Evolutionary conservation across 2,329 filamentous ascomycete species (phyloP).

Genomic region (Paracamarosporium sp.): DNA sequence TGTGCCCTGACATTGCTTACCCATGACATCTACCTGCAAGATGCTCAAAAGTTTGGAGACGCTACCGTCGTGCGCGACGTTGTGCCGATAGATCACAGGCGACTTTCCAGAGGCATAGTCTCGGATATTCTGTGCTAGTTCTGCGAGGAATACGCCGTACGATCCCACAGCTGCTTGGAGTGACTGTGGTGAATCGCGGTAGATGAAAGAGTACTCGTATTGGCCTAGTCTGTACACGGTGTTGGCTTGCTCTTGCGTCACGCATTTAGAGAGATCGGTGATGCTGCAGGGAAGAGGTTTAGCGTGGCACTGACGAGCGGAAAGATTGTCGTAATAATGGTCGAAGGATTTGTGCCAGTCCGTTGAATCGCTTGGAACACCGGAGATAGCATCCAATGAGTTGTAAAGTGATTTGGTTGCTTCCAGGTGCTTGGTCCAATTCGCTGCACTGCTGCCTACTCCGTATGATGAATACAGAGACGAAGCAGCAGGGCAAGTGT

Average conservation of each 20-base stretch:
- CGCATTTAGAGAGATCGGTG: constrained; percentile 61
- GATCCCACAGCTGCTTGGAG: constrained; percentile 67
- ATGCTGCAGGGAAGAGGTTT: constrained; percentile 74
- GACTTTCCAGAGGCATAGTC: constrained; percentile 33
- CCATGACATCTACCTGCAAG: constrained; percentile 76
- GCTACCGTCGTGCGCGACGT: constrained; percentile 81
- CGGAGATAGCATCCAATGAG: constrained; percentile 71
- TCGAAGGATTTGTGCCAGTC: constrained; percentile 77
- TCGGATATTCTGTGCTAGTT: constrained; percentile 72
- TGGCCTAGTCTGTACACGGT: constrained; percentile 77
- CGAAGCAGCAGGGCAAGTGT: constrained; percentile 66
- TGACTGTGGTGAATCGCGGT: constrained; percentile 70
- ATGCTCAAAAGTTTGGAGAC: constrained; percentile 71
- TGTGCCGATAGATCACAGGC: constrained; percentile 69
- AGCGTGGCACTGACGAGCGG: constrained; percentile 76
- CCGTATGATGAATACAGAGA: constrained; percentile 54
- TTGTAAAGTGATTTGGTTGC: constrained; percentile 62
- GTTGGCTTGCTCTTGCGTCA: constrained; percentile 69
- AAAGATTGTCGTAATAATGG: constrained; percentile 86
- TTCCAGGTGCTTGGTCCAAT: constrained; percentile 71
- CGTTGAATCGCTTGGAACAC: constrained; percentile 61
- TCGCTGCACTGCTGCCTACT: constrained; percentile 49
- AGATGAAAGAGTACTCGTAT: constrained; percentile 82
- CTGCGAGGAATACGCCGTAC: constrained; percentile 77
- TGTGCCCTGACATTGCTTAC: too few relatives aligned